Conservation (phyloP, 2,329 filamentous ascomycete species). For the Periconia digitata region DNA sequence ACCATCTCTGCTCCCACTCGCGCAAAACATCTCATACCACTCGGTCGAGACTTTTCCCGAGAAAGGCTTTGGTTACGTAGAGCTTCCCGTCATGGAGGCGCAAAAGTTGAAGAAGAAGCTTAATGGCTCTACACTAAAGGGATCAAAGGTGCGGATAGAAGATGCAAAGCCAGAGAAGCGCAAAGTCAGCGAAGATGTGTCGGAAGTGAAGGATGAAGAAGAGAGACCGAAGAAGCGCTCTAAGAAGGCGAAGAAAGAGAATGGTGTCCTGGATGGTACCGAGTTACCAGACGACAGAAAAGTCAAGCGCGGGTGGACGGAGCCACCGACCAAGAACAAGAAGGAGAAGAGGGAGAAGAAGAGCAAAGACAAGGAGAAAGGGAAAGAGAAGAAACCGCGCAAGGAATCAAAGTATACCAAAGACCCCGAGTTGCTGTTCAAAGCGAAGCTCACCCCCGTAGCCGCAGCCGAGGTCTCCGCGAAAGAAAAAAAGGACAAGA, state of each 20-base stretch:
- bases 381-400: conserved; percentile 59
- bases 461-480: conserved; percentile 36
- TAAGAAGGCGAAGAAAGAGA: conserved; percentile 51
- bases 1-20: conserved; percentile 63
- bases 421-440: conserved; percentile 80
- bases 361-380: conserved; percentile 53
- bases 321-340: conserved; percentile 55
- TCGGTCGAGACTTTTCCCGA: conserved; percentile 85
- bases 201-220: conserved; percentile 42
- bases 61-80: conserved; percentile 84
- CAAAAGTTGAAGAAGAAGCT: conserved; percentile 91
- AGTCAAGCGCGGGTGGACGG: conserved; percentile 88
- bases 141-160: conserved; percentile 81
- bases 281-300: conserved; percentile 73
- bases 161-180: conserved; percentile 69
- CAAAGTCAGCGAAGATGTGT: conserved; percentile 40
- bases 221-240: conserved; percentile 54
- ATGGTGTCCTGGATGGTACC: conserved; percentile 65
- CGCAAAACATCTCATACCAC: conserved; percentile 87
- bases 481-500: conserved; percentile 49
- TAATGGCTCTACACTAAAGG: conserved; percentile 81
- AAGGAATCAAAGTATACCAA: conserved; percentile 78
- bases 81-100: conserved; percentile 77
- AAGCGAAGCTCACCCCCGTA: conserved; percentile 67
- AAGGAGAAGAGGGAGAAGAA: conserved; percentile 52